Base-by-base conservation (phyloP, 177 flowering plant genomes). In the Vitis hybrid region DNA sequence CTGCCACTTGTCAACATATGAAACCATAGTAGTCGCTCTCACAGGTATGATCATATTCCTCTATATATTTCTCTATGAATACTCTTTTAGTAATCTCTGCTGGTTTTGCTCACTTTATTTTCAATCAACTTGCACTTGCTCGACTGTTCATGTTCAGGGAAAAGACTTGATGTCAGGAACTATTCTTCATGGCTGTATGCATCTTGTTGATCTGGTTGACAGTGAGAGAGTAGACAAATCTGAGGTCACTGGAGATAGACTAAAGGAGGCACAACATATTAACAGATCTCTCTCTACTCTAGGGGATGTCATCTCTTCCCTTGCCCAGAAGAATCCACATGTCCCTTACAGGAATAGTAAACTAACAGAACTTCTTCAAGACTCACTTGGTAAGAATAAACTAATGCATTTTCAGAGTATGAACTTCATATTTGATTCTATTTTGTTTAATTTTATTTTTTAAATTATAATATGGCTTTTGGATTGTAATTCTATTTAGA, bases 161-260 rank as follows among this genome's bases (percentile, higher is more conserved):
- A n/a, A n/a, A n/a, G n/a, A n/a, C 17, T 59, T 91, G 75, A 85
- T 92, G 26, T 79, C 93, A 11, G 97, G 97, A 68, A 76, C 74
- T 23, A 51, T 80, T 71, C 87, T 88, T 51, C 93, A 90, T 30
- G 98, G 98, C 17, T 88, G 97, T 79, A 86, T 94, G 95, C 97
- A 94, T 84, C 79, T 94, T 64, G 97, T 94, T 81, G 98, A 94
- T 79, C 79, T 94, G 50, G 98, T 97, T 3, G 98, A 97, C 75
- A 92, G 97, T 82, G 98, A 94, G 73, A 86, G 98, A 65, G 97
- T 94, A 18, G 85, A 92, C 80, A 94, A 94, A 79, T 94, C 98
- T 65, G 98, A 91, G 81, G 97, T 81, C 59, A 90, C 97, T 14
- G 98, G 98, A 76, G 97, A 91, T 67, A 78, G 97, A 76, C 79